Base-by-base conservation (phyloP, 805 yeast species). In the Starmerella apis region DNA sequence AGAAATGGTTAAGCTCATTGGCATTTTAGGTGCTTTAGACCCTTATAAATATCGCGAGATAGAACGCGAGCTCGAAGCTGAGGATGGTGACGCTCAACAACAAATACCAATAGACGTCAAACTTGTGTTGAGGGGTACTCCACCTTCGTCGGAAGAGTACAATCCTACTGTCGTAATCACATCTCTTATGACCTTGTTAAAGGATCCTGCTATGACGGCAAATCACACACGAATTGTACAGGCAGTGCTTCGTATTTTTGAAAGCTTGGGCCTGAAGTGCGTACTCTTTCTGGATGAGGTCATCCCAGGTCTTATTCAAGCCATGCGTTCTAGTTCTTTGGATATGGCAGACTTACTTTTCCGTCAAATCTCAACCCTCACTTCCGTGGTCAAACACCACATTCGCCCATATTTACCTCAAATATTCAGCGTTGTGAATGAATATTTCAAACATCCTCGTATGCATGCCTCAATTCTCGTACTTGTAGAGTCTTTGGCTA, bases 11-110 rank as follows among this genome's bases (percentile, higher is more conserved):
- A 75, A 90, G 56, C 67, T 92, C 22, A 70, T 92, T 50, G 99
- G 99, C 62, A 87, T 88, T 30, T 69, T 92, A 37, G 99, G 99
- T 55, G 98, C 98, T 0, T 70, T 92, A 43, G 98, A 92, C 66
- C 99, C 99, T 1, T 92, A 90, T 63, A 88, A 86, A 62, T 94
- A 87, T 58, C 78, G 95, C 49, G 95, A 86, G 59, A 85, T 88
- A 9, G 97, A 88, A 62, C 80, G 85, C 50, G 73, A 72, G 1
- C 75, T 82, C 0, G 78, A 75, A 42, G 42, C 43, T 5, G 54
- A 50, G 25, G 58, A 50, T 16, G 57, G 48, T 6, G 56, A 48
- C 20, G 94, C 85, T 56, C 90, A 85, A 54, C 83, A 83, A 60
- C 86, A 90, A 2, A 92, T 95, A 3, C 83, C 96, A 0, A 79